These are phyloP conservation scores for Termitomyces sp. DNA, from an alignment of 768 basidiomycete genomes.

Conservation along the genomic window DNA sequence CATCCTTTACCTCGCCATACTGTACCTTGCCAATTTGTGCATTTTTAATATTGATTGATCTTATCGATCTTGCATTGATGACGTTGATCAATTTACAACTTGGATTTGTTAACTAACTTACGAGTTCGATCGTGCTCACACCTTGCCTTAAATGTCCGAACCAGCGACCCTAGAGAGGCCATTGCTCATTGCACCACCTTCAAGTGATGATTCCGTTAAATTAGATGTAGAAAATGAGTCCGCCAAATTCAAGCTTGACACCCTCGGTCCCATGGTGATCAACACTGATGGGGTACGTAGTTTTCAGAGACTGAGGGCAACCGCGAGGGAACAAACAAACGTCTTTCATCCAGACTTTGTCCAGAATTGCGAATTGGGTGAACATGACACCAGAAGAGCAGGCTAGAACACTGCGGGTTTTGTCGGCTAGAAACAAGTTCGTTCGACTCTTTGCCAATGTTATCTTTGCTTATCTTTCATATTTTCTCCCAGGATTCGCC, in stretches of 20 bases:
- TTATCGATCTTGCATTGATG: background rate
- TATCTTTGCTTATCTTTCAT: background rate
- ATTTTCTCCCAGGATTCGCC: background rate
- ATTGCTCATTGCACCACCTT: background rate
- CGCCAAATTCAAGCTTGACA: constrained; percentile 47
- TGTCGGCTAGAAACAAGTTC: constrained; percentile 53
- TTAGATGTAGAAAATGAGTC: constrained; percentile 14
- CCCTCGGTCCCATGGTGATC: constrained; percentile 65
- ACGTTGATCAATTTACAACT: background rate
- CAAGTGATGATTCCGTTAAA: constrained; percentile 6
- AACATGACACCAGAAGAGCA: constrained; percentile 54
- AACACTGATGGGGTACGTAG: constrained; percentile 60
- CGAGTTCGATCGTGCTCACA: background rate
- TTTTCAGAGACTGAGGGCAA: background rate
- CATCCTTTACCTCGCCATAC: no score
- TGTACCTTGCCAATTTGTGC: no score
- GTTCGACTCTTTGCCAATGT: background rate
- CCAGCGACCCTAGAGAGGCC: background rate
- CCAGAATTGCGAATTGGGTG: constrained; percentile 64
- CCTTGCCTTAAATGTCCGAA: constrained; percentile 7
- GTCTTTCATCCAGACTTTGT: constrained; percentile 46
- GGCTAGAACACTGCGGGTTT: constrained; percentile 51
- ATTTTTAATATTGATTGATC: background rate
- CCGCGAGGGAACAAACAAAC: background rate
- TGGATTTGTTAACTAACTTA: background rate